Conservation (phyloP, 1,284 basidiomycete genomes). For the Flammula alnicola region DNA sequence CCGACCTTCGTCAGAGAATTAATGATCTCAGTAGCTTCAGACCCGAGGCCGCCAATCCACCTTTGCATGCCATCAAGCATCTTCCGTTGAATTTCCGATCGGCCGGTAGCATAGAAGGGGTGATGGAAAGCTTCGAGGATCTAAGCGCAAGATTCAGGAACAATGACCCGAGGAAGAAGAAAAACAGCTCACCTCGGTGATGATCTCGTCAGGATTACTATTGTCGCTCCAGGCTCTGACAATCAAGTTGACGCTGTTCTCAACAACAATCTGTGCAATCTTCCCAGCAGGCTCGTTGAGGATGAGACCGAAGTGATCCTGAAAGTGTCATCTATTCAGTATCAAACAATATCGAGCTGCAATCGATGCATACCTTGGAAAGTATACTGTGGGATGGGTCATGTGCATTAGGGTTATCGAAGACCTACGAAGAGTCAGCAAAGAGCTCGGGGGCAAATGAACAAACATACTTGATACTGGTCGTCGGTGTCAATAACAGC, state of each 20-base stretch:
- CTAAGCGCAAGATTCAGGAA: conserved; percentile 30
- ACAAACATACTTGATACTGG: conserved; percentile 57
- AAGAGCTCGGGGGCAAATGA: background rate
- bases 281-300: conserved; percentile 76
- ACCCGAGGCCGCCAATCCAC: conserved; percentile 61
- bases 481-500: conserved; percentile 74
- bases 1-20: conserved; percentile 54
- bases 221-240: conserved; percentile 65
- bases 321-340: conserved; percentile 6
- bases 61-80: conserved; percentile 65
- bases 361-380: conserved; percentile 49
- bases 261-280: conserved; percentile 71
- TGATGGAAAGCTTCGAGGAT: conserved; percentile 74
- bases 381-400: conserved; percentile 76
- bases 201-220: conserved; percentile 51
- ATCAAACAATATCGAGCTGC: background rate
- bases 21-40: conserved; percentile 46
- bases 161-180: background rate
- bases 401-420: conserved; percentile 70
- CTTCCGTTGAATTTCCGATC: conserved; percentile 63
- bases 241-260: conserved; percentile 63
- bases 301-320: conserved; percentile 69
- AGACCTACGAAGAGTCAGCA: conserved; percentile 51
- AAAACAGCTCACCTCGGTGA: conserved; percentile 46
- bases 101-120: conserved; percentile 63